Percentiles rank a stretch among this genome's conserved stretches.
These are phyloP conservation scores for Diplodia intermedia DNA, from an alignment of 2,329 filamentous ascomycete species.

Conservation along the genomic window DNA sequence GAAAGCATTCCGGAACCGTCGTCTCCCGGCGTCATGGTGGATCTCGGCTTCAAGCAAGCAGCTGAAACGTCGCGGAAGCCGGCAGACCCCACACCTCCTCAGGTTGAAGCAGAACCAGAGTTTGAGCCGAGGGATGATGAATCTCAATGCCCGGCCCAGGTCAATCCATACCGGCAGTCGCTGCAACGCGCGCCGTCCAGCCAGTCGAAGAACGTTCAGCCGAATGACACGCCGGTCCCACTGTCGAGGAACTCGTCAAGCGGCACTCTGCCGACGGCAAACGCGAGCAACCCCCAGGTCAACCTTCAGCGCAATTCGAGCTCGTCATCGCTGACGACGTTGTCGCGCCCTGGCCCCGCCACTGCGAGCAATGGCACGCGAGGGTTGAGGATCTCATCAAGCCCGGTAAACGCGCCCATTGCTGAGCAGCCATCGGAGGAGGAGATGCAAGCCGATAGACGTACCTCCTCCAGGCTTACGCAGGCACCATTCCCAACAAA, in stretches of 20 bases:
- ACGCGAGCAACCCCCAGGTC: background rate
- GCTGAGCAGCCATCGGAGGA: conserved; percentile 19
- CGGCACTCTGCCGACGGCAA: background rate
- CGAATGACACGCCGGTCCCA: background rate
- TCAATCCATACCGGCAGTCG: conserved; percentile 37
- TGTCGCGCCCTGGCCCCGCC: conserved; percentile 15
- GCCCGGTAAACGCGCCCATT: conserved; percentile 24
- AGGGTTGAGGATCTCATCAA: conserved; percentile 20
- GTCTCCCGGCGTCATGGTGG: conserved; percentile 52
- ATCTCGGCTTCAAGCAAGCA: conserved; percentile 55
- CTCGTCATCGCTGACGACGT: conserved; percentile 2
- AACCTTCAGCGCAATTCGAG: conserved; percentile 26
- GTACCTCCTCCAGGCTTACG: background rate
- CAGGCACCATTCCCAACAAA: conserved; percentile 13
- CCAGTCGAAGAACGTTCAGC: conserved; percentile 25
- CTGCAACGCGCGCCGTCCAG: conserved; percentile 40
- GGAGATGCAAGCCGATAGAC: conserved; percentile 1
- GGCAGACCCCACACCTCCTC: conserved; percentile 1
- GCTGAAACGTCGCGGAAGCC: conserved; percentile 47
- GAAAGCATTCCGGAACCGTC: conserved; percentile 63
- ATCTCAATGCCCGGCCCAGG: conserved; percentile 26
- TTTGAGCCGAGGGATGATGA: conserved; percentile 38
- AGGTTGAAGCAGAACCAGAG: conserved; percentile 36
- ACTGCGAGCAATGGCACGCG: conserved; percentile 2
- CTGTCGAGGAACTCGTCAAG: conserved; percentile 23